Base-by-base conservation (phyloP, 257 asterid genomes). In the Solanum peruvianum region DNA sequence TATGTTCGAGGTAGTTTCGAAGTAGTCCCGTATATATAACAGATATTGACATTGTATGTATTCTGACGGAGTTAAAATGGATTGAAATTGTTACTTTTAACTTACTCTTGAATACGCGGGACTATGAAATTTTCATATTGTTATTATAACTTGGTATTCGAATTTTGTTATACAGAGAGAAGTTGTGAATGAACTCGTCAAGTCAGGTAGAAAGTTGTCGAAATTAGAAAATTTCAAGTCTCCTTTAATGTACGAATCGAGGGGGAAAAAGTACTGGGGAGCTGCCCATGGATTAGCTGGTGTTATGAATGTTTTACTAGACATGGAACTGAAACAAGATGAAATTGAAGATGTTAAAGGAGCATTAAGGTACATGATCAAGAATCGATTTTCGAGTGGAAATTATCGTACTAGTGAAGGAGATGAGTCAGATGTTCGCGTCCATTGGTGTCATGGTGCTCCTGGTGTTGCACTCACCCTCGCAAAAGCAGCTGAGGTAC, bases 381-480 rank as follows among this genome's bases (percentile, higher is more conserved):
- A 92, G 86, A 92, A 93, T 80, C 92, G 96, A 13, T 94, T 94
- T 23, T 89, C 92, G 1, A 92, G 95, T 87, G 98, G 98, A 72
- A 96, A 96, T 82, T 94, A 94, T 91, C 96, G 94, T 75, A 92
- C 95, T 5, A 93, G 95, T 41, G 95, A 94, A 89, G 97, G 94
- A 82, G 93, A 92, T 85, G 93, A 93, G 86, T 86, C 88, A 2
- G 98, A 94, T 86, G 89, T 91, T 84, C 95, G 93, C 29, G 97
- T 96, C 41, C 98, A 96, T 87, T 96, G 98, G 98, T 96, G 98
- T 89, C 98, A 94, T 87, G 98, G 98, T 60, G 96, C 98, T 82
- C 93, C 98, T 56, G 98, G 98, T 25, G 88, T 94, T 87, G 96
- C 96, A 25, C 93, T 96, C 66, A 92, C 98, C 73, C 95, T 94